A percentile compares a stretch with the other conserved stretches of the same genome.
These are phyloP conservation scores for Lyophyllum shimeji DNA, from an alignment of 768 basidiomycete species.

Conservation along the genomic window DNA sequence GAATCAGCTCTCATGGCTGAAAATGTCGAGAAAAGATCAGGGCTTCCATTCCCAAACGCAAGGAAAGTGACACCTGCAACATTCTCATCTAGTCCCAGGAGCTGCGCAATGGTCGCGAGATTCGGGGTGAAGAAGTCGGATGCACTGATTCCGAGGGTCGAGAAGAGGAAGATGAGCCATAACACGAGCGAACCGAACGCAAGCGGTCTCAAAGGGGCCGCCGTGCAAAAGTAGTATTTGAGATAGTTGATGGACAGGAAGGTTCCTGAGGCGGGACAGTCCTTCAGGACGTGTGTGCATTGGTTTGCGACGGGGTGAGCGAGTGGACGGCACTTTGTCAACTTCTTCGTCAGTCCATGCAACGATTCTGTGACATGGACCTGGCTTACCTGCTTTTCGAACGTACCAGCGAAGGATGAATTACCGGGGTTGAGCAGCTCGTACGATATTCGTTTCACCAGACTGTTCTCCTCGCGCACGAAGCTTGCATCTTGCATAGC, in stretches of 20 bases:
- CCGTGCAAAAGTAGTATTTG: constrained; percentile 68
- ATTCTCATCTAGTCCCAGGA: constrained; percentile 87
- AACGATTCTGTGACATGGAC: not conserved
- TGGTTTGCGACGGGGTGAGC: constrained; percentile 52
- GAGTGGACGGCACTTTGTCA: constrained; percentile 63
- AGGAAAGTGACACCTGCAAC: constrained; percentile 96
- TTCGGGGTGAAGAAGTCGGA: constrained; percentile 99
- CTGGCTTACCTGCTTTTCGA: constrained; percentile 28
- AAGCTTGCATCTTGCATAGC: constrained; percentile 26
- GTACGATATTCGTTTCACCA: constrained; percentile 42
- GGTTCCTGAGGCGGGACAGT: constrained; percentile 61
- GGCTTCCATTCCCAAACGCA: constrained; percentile 96
- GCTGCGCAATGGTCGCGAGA: constrained; percentile 82
- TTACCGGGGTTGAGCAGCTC: constrained; percentile 32
- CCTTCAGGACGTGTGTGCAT: constrained; percentile 59
- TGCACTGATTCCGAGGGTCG: constrained; percentile 91
- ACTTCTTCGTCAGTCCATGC: not conserved
- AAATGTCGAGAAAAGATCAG: constrained; percentile 95
- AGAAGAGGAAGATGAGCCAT: constrained; percentile 93
- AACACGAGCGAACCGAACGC: constrained; percentile 62
- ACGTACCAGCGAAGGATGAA: constrained; percentile 9
- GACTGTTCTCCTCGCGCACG: constrained; percentile 29
- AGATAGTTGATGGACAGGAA: constrained; percentile 73
- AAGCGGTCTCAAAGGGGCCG: constrained; percentile 51
- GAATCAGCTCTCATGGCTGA: constrained; percentile 86